Evolutionary conservation across 139 green algal genomes (phyloP), one percentile per base, ranked within the genome.

Genomic region (Picochlorum sp.): DNA sequence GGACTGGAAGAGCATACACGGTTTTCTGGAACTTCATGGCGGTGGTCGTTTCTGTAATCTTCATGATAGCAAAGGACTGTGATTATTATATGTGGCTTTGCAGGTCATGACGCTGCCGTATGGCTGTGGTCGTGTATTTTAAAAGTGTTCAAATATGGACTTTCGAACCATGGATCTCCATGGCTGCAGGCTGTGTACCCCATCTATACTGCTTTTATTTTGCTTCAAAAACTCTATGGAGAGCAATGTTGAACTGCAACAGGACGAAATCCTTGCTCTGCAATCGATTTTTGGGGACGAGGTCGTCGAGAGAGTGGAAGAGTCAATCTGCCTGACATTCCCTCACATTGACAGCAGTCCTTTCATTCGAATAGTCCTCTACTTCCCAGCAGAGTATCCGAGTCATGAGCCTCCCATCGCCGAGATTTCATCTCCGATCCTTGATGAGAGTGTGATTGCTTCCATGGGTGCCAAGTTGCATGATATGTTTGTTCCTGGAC

Each of bases 201-300:
- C 28, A 9, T 49, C 23, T 58, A 14, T 58, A 14, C 1, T 58
- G 23, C 9, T 58, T 58, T 58, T 26, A 49, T 41, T 16, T 62
- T 45, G 32, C n/a, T 30, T 30, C 28, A 0, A 30, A 30, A 30
- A 30, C 28, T 30, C 28, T 62, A 62, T 47, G 20, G 23, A 45
- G 23, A 23, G 57, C n/a, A 52, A 15, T 52, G 44, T 14, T 58
- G 23, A 73, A 41, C 54, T 73, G 23, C 75, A 82, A 56, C 69
- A 75, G 15, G 82, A 90, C 30, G 85, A 91, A 68, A 49, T 85
- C 0, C 62, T 60, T 9, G 82, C 80, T 0, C 28, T 91, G 30
- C 59, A 76, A 11, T 75, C 82, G 20, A 92, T 92, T 6, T 90
- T 80, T 58, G 84, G 78, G 0, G 62, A 81, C 6, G 75, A 82